Evolutionary conservation across 2,329 filamentous ascomycete genomes (phyloP), one percentile per base, ranked within the genome.

Genomic region (Fusarium musae): DNA sequence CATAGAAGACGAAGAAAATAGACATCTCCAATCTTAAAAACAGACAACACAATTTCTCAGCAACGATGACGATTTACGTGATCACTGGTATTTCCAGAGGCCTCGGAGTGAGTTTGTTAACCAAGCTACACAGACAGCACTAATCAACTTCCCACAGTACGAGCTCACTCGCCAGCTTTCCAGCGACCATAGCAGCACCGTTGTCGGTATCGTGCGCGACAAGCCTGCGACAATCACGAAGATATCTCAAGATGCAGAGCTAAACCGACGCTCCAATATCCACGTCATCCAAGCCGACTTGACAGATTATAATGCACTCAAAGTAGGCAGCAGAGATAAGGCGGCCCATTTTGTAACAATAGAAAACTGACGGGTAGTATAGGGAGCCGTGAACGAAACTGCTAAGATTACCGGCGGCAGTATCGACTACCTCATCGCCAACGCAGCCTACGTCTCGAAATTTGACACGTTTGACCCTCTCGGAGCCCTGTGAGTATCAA

Each of bases 141-240:
- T 49, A n/a, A 49, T 4, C 0, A 6, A 0, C 1, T n/a, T 6
- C 1, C 0, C 6, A 49, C 9, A 52, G 47, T 52, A 52, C 16
- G 47, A 52, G 30, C 6, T 52, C 1, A 23, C n/a, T 19, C 30
- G 47, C 4, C 47, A 52, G 1, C 47, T 50, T 23, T 50, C 47
- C 3, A 15, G 2, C 3, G 30, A 50, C 16, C 16, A 5, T 26
- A 4, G n/a, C 11, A 36, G 36, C 30, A 36, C 30, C 11, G 30
- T 50, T 6, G n/a, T 34, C 11, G 47, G 47, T 2, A 36, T 50
- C 30, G 47, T 50, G 11, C 47, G 47, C 3, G 47, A 50, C n/a
- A 36, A 50, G 30, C 3, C 30, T 2, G 8, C 47, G 8, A 50
- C 47, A 3, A 3, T 36, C n/a, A 34, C 10, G 8, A 50, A 36